A percentile compares a stretch with the other conserved stretches of the same genome.
phyloP scores from a whole-genome alignment of 176 grass and related monocot species.

The Aegilops sharonensis region DNA sequence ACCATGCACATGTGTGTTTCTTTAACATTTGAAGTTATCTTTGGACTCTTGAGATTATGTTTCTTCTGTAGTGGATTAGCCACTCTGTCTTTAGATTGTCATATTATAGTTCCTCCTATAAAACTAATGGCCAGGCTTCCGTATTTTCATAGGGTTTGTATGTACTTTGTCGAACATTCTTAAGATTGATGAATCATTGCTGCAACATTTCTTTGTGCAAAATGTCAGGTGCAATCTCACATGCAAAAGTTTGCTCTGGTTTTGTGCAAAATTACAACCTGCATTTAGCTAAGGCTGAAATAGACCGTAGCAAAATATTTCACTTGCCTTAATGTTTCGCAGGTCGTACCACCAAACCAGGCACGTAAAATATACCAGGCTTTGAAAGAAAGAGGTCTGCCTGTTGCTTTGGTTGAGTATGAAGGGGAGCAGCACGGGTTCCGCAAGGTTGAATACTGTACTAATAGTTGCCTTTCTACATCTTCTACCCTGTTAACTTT shows the following conservation, averaged over 20 bases:
- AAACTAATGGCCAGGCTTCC: neutral
- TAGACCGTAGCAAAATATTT: neutral
- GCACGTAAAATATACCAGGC: conserved; percentile 79
- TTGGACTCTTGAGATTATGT: neutral
- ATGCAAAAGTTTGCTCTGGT: neutral
- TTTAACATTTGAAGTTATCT: neutral
- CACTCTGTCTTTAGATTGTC: neutral
- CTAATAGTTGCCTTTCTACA: neutral
- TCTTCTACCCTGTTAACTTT: neutral
- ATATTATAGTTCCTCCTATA: neutral
- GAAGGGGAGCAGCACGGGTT: neutral
- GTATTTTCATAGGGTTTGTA: neutral
- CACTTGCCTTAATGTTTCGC: neutral
- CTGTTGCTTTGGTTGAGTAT: conserved; percentile 59
- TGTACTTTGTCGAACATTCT: neutral
- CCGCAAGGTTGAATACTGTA: neutral
- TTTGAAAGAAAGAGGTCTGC: conserved; percentile 77
- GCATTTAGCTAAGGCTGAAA: neutral
- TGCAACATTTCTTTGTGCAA: neutral
- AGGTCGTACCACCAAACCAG: conserved; percentile 84
- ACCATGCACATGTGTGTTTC: neutral
- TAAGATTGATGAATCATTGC: neutral
- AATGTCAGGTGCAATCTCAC: neutral
- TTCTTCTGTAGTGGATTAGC: neutral
- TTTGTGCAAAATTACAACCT: neutral